Evolutionary conservation across 2,329 filamentous ascomycete genomes (phyloP), one percentile per base, ranked within the genome.

Genomic region (Paracamarosporium sp.): DNA sequence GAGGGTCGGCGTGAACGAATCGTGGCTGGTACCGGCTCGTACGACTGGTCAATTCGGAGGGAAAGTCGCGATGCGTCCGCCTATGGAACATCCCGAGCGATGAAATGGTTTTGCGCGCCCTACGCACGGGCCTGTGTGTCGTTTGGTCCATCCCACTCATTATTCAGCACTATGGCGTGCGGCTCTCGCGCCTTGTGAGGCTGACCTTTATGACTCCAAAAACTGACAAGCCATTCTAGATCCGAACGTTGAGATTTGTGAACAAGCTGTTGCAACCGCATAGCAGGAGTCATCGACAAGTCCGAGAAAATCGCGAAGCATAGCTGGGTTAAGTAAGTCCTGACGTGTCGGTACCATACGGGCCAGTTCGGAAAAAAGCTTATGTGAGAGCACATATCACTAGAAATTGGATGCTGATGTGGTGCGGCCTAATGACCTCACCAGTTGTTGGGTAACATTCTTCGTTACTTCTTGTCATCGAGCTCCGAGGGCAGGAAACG

Each of bases 91-190:
- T 46, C 22, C 52, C 54, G 46, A 17, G 17, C 22, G 28, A 44
- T 27, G 35, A 15, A 5, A 28, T 51, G 35, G 17, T 17, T 40
- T 40, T 52, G 33, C 48, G 48, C 52, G 59, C 59, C 56, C 56
- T 61, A 11, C 48, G 59, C 53, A 53, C 44, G 41, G 55, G n/a
- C 55, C 51, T 38, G 9, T 17, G 2, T 43, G 54, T 33, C 11
- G 20, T 30, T 13, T 27, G 31, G 28, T 28, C n/a, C 12, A 56
- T n/a, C n/a, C n/a, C n/a, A n/a, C n/a, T n/a, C n/a, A n/a, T 57
- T 53, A 53, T 57, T 56, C 55, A 58, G 55, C 52, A 33, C 31
- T 51, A 50, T 24, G 38, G 24, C 24, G 41, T 15, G 24, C 25
- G 17, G 13, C 35, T 35, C 20, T 48, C 43, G 50, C 44, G 55